Percentiles rank a stretch among this genome's conserved stretches.
These are phyloP conservation scores for Umbelopsis isabellina DNA, from an alignment of 192 early-diverging fungal genomes.

Conservation along the genomic window DNA sequence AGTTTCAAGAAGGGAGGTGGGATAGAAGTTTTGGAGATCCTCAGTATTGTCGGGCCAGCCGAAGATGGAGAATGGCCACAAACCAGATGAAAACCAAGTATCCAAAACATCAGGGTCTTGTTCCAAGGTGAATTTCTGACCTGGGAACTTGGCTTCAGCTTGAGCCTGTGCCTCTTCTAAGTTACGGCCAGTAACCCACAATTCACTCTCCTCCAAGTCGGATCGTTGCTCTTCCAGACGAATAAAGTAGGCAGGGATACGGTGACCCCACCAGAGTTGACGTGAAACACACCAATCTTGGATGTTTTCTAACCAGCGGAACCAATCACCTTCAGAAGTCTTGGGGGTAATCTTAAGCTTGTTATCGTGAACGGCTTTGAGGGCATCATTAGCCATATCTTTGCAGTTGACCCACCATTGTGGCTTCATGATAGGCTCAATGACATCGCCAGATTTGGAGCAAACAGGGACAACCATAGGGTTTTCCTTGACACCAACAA, in stretches of 20 bases:
- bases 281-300: constrained; percentile 99
- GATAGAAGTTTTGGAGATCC: constrained; percentile 88
- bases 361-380: constrained; percentile 77
- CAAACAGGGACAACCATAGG: constrained; percentile 94
- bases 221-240: constrained; percentile 65
- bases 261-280: constrained; percentile 99
- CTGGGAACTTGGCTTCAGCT: constrained; percentile 82
- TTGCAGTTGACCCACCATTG: constrained; percentile 99
- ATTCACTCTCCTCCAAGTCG: constrained; percentile 60
- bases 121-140: constrained; percentile 79
- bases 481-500: constrained; percentile 83
- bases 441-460: constrained; percentile 87
- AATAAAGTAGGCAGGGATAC: constrained; percentile 94
- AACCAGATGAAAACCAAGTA: constrained; percentile 97
- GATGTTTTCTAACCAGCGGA: constrained; percentile 93
- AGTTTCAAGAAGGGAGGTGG: constrained; percentile 91
- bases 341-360: constrained; percentile 83
- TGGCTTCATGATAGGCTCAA: constrained; percentile 98
- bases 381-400: constrained; percentile 82
- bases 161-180: constrained; percentile 75
- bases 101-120: constrained; percentile 98
- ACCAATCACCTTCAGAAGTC: constrained; percentile 92
- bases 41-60: constrained; percentile 95
- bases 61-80: constrained; percentile 98
- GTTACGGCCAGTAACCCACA: constrained; percentile 88